Evolutionary conservation across 805 yeast species (phyloP), one percentile per base, ranked within the genome.

Genomic region (Suhomyces pyralidae): DNA sequence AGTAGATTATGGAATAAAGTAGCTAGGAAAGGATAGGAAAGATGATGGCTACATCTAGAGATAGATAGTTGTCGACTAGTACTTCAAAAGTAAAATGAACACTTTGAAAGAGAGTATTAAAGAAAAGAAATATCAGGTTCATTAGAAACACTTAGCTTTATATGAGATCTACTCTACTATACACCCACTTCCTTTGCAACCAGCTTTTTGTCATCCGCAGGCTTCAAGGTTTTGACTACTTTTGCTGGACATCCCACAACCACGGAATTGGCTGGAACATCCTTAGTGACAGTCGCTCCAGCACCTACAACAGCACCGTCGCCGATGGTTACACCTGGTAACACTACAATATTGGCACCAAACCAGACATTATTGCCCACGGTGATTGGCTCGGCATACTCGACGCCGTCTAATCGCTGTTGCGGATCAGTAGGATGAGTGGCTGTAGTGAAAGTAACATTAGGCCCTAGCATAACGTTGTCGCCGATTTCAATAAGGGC

Each of bases 331-430:
- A 84, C 85, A 7, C 91, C 92, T 2, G 88, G 87, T 48, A 85
- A 65, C 7, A 87, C 75, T 1, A 71, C 69, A 14, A 70, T 81
- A 40, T 75, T 73, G 1, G 84, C 74, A 14, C 88, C 89, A 40
- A 86, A 69, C 93, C 92, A 86, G 7, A 84, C 88, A 55, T 81
- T 79, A 62, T 82, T 76, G 2, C 86, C 90, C 34, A 87, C 81
- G 2, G 63, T 70, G 28, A 87, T 77, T 5, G 87, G 85, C 36
- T 66, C 60, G 0, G 86, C 84, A 58, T 69, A 79, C 61, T 86
- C 92, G 3, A 69, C 67, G 1, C 77, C 81, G 1, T 60, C 63
- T 26, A 59, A 43, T 53, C 88, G 69, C 50, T 65, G 66, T 10
- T 66, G 54, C 0, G 83, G 79, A 51, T 82, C 85, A 6, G 79